Base-by-base conservation (phyloP, 1,139 yeast genomes). In the Tardiomyces blankii region DNA sequence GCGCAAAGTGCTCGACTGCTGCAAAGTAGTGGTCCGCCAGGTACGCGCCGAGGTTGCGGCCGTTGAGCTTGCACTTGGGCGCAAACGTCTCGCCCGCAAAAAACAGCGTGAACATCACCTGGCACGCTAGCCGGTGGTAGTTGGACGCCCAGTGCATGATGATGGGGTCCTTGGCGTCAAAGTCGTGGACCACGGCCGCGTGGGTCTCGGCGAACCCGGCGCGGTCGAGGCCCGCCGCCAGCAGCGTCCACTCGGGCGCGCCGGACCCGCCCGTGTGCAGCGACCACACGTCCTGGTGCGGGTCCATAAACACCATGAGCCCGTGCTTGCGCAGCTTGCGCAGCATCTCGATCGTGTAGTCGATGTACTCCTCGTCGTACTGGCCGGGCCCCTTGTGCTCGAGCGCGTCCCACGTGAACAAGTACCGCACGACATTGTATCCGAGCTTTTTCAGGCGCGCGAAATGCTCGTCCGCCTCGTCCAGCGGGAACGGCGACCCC, bases 261-360 rank as follows among this genome's bases (percentile, higher is more conserved):
- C 96, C 96, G 48, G 88, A 80, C 4, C 96, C 96, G 13, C 96
- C 96, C 21, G 79, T 70, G 58, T 71, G 83, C 45, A 96, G 69
- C 2, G 91, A 80, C 96, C 96, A 88, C 19, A 81, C 91, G 61
- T 88, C 96, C 61, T 88, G 96, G 60, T 88, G 96, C 1, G 91
- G 83, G 58, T 88, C 96, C 53, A 88, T 63, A 52, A 84, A 79
- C 11, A 86, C 87, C 56, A 83, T 84, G 19, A 88, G 61, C 0
- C 94, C 95, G 19, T 81, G 67, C n/a, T 71, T 62, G 39, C 75
- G 70, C 18, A 84, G 72, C 14, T 78, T 73, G 47, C 72, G 67
- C 46, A 88, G 62, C 1, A 87, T 70, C 49, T 79, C 65, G 40
- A 82, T 69, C 1, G 94, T 77, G 60, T 81, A 86, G 39, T 80